These are phyloP conservation scores for Pichia thaimueangensis DNA, from an alignment of 805 yeast species.

Conservation along the genomic window DNA sequence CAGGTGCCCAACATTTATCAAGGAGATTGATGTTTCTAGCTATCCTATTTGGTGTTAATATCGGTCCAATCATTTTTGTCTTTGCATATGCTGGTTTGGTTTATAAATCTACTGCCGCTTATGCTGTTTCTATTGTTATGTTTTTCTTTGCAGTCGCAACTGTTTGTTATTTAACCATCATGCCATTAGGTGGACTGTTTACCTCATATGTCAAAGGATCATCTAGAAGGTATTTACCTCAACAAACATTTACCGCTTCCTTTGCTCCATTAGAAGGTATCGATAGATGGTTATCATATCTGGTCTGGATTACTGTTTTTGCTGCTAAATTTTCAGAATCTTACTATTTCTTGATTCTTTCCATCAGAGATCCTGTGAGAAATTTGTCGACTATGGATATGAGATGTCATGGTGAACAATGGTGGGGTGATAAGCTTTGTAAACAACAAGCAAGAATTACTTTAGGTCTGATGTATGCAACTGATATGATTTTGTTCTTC, in stretches of 20 bases:
- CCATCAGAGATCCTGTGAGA: conserved; percentile 93
- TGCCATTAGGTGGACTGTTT: conserved; percentile 96
- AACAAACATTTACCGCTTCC: conserved; percentile 93
- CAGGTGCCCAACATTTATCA: conserved; percentile 95
- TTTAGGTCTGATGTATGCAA: conserved; percentile 85
- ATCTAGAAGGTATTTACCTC: conserved; percentile 83
- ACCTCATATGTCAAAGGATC: conserved; percentile 85
- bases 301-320: conserved; percentile 85
- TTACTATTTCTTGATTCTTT: conserved; percentile 81
- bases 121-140: conserved; percentile 74
- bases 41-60: conserved; percentile 58
- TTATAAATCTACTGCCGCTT: conserved; percentile 63
- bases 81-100: conserved; percentile 73
- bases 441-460: conserved; percentile 82
- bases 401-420: conserved; percentile 95
- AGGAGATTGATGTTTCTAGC: conserved; percentile 79
- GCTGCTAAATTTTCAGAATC: conserved; percentile 87
- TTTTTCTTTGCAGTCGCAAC: conserved; percentile 87
- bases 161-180: conserved; percentile 75
- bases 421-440: conserved; percentile 77
- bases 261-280: conserved; percentile 75
- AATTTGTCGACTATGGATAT: conserved; percentile 73
- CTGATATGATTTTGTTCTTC: conserved; percentile 93
- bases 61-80: conserved; percentile 82
- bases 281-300: conserved; percentile 94